Conservation (phyloP, 2,329 filamentous ascomycete genomes). For the Venturia asperata region DNA sequence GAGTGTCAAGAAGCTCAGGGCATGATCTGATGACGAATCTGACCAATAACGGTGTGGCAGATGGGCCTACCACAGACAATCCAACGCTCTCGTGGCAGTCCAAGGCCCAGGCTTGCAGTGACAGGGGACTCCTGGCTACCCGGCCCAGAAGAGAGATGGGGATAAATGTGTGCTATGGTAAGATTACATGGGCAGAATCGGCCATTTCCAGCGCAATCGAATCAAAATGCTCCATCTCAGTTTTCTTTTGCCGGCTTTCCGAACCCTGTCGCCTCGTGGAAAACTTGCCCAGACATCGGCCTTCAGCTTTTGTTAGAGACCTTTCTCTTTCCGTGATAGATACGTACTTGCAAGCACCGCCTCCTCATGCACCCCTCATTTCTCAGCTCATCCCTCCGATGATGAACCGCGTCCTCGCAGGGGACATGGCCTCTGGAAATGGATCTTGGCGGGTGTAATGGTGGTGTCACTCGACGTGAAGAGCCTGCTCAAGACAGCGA, state of each 20-base stretch:
- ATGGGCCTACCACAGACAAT: background rate
- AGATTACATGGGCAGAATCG: background rate
- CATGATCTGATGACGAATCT: background rate
- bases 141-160: background rate
- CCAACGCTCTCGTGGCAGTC: background rate
- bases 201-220: background rate
- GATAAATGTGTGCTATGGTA: background rate
- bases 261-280: constrained; percentile 5
- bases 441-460: background rate
- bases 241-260: constrained; percentile 6
- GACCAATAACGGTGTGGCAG: background rate
- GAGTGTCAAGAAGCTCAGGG: background rate
- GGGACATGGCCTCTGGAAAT: background rate
- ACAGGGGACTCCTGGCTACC: background rate
- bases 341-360: background rate
- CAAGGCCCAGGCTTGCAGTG: background rate
- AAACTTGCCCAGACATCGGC: background rate
- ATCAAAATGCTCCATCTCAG: background rate
- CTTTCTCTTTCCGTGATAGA: background rate
- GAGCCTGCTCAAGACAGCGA: background rate
- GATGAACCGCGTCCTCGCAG: background rate
- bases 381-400: background rate
- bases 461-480: background rate
- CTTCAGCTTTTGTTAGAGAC: background rate
- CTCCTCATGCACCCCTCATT: constrained; percentile 8